A percentile compares a stretch with the other conserved stretches of the same genome.
Evolutionary conservation across 169 alveolate species (phyloP).

Genomic region (Hammondia hammondi): DNA sequence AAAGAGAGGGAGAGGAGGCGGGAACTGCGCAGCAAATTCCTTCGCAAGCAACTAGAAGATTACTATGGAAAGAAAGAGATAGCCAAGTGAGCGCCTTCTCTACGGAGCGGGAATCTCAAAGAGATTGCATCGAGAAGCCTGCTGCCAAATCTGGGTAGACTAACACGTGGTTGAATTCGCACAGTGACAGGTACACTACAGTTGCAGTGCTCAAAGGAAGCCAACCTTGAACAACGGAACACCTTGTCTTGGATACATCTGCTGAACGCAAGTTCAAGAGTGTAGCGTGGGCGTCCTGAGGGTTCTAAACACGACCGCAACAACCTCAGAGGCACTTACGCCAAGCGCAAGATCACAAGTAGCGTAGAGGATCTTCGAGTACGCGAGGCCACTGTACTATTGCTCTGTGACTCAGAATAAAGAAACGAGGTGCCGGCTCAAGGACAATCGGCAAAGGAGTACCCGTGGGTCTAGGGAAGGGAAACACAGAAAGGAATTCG

Average conservation of each 20-base stretch:
- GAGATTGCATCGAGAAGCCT: too few species aligned
- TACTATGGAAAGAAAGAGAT: neutral
- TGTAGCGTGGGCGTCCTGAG: too few species aligned
- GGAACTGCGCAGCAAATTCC: neutral
- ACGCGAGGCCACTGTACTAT: too few species aligned
- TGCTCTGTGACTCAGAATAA: neutral
- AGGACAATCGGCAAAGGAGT: neutral
- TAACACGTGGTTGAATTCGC: neutral
- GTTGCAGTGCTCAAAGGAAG: neutral
- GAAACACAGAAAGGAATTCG: neutral
- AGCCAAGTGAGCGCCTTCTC: neutral
- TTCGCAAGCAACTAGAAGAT: neutral
- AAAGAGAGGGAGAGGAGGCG: neutral
- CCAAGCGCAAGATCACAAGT: too few species aligned
- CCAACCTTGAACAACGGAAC: too few species aligned
- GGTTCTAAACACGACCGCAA: too few species aligned
- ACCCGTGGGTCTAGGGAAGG: neutral
- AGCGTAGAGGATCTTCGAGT: too few species aligned
- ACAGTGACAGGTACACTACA: neutral
- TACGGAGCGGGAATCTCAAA: neutral
- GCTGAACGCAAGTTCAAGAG: too few species aligned
- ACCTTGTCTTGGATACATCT: too few species aligned
- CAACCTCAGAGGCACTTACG: too few species aligned
- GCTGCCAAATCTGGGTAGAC: too few species aligned
- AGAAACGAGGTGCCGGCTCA: neutral